These are phyloP conservation scores for Chlorociboria aeruginascens DNA, from an alignment of 495 filamentous ascomycete genomes.

Conservation along the genomic window DNA sequence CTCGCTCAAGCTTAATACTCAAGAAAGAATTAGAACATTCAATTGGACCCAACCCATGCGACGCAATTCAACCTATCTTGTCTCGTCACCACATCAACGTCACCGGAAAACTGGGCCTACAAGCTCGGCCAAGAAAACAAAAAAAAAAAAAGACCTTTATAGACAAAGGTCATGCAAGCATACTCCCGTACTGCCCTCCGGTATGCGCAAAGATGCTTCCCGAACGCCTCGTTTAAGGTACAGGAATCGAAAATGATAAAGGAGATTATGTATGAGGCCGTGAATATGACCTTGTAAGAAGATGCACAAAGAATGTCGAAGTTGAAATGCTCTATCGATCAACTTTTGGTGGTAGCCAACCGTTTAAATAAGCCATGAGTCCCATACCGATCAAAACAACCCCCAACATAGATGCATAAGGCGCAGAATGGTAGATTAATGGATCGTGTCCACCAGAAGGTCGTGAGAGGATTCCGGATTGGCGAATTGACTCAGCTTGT, in stretches of 20 bases:
- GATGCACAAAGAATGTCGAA: neutral
- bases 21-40: too few species aligned
- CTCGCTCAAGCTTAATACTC: too few species aligned
- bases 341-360: slow-evolving; percentile 24
- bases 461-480: slow-evolving; percentile 20
- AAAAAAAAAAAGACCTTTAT: neutral
- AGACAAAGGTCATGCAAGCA: slow-evolving; percentile 1
- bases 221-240: slow-evolving; percentile 10
- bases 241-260: slow-evolving; percentile 6
- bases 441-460: slow-evolving; percentile 28
- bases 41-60: too few species aligned
- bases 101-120: neutral
- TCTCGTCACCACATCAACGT: slow-evolving; percentile 6
- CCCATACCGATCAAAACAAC: slow-evolving; percentile 85
- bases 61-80: neutral
- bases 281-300: neutral
- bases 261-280: slow-evolving; percentile 1
- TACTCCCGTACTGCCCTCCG: slow-evolving; percentile 2
- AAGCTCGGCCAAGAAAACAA: neutral
- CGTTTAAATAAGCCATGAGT: slow-evolving; percentile 90
- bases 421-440: slow-evolving; percentile 52
- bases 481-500: slow-evolving; percentile 17
- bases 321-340: slow-evolving; percentile 12
- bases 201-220: slow-evolving; percentile 1
- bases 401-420: slow-evolving; percentile 77